Evolutionary conservation across 2,329 filamentous ascomycete species (phyloP), one percentile per base, ranked within the genome.

Genomic region (Monilinia polystroma): DNA sequence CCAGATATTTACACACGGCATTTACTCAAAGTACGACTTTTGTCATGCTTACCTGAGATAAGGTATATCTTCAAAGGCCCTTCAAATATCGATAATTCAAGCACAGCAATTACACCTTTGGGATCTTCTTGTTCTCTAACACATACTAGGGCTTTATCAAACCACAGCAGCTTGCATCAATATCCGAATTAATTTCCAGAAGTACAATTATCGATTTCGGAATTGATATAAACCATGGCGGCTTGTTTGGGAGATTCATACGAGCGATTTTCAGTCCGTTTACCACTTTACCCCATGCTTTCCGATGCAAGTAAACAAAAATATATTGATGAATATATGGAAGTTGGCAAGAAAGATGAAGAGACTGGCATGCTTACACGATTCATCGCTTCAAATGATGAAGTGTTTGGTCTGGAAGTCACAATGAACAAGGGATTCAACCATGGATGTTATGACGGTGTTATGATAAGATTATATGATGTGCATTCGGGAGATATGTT

Each of bases 301-400:
- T 14, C 18, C 10, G 32, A 12, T 12, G 3, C 6, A 3, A 49
- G 12, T 6, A 23, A 23, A 32, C 26, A 23, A 20, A 35, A 53
- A n/a, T 53, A 65, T 16, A 4, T 59, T 2, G 54, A 66, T 14
- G 63, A 66, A 43, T 66, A 47, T 11, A 66, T 66, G 55, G 23
- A 66, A 60, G 23, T 66, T 23, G 55, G 32, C 8, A 60, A 66
- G 35, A 59, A 53, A 53, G 55, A 45, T 18, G 23, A 3, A 12
- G 7, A 52, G 14, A 59, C 45, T 14, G 55, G 63, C 1, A 11
- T n/a, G 7, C 55, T 66, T 18, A 66, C 45, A 43, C 43, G 35
- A 8, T 66, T 66, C 8, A 66, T 59, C 18, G 3, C 26, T 14
- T 53, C 45, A 32, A 41, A 59, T 10, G n/a, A 47, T 18, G 32